phyloP scores from a whole-genome alignment of 2,329 filamentous ascomycete species.

The Ramularia collo-cygni region DNA sequence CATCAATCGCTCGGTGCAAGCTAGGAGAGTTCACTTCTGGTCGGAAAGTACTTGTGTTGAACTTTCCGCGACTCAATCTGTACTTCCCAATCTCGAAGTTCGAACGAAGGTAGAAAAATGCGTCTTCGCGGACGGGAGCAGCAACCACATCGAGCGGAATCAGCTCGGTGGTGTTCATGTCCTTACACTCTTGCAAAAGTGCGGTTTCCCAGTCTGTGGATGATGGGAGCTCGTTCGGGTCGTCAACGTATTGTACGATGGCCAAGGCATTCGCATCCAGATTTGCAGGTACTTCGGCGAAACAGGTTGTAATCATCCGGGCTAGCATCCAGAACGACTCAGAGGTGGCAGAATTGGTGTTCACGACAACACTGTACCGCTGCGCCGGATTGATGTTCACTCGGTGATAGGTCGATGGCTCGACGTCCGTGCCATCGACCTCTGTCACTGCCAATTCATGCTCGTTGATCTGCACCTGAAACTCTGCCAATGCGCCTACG shows the following conservation, averaged over 20 bases:
- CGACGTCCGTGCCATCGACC: constrained; percentile 58
- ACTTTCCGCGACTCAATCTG: constrained; percentile 51
- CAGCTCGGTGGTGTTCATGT: constrained; percentile 44
- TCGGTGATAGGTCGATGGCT: constrained; percentile 48
- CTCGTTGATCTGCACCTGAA: constrained; percentile 59
- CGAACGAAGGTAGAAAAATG: constrained; percentile 49
- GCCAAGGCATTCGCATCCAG: constrained; percentile 44
- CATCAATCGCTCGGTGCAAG: constrained; percentile 46
- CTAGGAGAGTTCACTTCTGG: constrained; percentile 43
- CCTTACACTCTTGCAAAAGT: constrained; percentile 45
- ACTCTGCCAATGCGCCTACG: constrained; percentile 58
- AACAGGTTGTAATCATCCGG: constrained; percentile 54
- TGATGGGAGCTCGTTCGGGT: constrained; percentile 22
- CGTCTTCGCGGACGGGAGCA: constrained; percentile 44
- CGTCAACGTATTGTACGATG: constrained; percentile 41
- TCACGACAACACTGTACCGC: constrained; percentile 59
- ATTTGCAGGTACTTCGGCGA: constrained; percentile 46
- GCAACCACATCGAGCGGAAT: constrained; percentile 38
- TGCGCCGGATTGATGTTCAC: constrained; percentile 62
- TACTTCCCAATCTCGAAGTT: constrained; percentile 56
- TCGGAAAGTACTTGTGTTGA: constrained; percentile 52
- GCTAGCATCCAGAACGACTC: constrained; percentile 45
- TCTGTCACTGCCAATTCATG: constrained; percentile 58
- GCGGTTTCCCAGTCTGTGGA: constrained; percentile 47
- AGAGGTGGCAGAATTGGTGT: constrained; percentile 38